Base-by-base conservation (phyloP, 164 flowering plant species). In the Cinnamomum micranthum region DNA sequence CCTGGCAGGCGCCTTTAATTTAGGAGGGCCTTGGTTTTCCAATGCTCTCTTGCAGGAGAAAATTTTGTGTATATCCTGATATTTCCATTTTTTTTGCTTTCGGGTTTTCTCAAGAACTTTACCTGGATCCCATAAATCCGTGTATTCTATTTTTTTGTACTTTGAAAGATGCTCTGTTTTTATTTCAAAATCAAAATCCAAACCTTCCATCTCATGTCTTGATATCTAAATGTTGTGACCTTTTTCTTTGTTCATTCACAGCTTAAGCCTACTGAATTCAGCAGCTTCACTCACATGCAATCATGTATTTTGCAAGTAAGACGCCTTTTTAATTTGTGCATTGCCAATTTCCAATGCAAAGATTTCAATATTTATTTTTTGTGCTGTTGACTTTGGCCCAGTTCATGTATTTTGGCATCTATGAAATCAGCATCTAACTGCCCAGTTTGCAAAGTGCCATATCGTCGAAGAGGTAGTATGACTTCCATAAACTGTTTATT, bases 401-500 rank as follows among this genome's bases (percentile, higher is more conserved):
- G 98, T 78, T 69, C 72, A 9, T 96, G 99, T 65, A 91, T 96
- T 70, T 66, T 80, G 80, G 86, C 83, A 81, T 91, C 94, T 0
- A 91, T 96, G 97, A 93, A 89, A 77, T 80, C 84, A 0, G 90
- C 64, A 31, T 86, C 93, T 23, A 75, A 71, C 73, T 95, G 99
- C 72, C 99, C 98, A 0, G 98, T 95, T 50, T 95, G 99, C 79
- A 95, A 95, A 82, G 89, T 92, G 52, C 97, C 98, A 0, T 95
- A 71, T 77, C 83, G 77, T 41, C 91, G 94, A 19, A 85, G 99
- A 92, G 99, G 99, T 94, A 77, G 99, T 94, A 77, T 50, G 77
- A 1, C 22, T 28, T 31, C 17, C 51, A 9, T 7, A 41, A 41
- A 41, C 47, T 6, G 6, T 55, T 73, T 52, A 9, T 27, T 31